Evolutionary conservation across 2,329 filamentous ascomycete genomes (phyloP), one percentile per base, ranked within the genome.

Genomic region (Fusarium ramigenum): DNA sequence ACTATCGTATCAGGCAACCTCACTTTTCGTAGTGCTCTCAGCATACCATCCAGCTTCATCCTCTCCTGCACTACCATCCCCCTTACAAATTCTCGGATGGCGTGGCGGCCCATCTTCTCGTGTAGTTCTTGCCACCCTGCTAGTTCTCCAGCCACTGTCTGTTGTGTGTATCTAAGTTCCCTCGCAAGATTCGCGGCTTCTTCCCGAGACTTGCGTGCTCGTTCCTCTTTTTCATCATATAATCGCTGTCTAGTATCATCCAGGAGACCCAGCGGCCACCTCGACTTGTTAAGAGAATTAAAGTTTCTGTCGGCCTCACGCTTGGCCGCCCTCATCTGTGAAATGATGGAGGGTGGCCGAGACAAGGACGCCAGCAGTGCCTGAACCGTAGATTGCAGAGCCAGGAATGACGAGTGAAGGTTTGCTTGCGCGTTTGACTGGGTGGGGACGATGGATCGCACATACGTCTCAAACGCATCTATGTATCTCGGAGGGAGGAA

Each of bases 101-200:
- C 93, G 66, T 89, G 89, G 69, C 91, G 86, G 3, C 93, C 95
- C 83, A 93, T 90, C 77, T 89, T 90, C 74, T 94, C 93, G 78
- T 97, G 91, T 84, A 95, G 90, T 44, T 97, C 94, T 78, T 97
- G 95, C 94, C 96, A 99, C 21, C 93, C 95, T 2, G 96, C 96
- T 63, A 99, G 82, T 83, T 99, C 96, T 4, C 91, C 88, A 11
- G 97, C 96, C 30, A 98, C 96, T 19, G 96, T 94, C 81, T 97
- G 94, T 83, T 98, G 96, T 53, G 95, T 97, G 81, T 96, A 97
- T 56, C 94, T 86, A 62, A 99, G 85, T 82, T 99, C 96, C 58
- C 90, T 90, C 0, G 92, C 92, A n/a, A 97, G 83, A 47, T 90
- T 89, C 25, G 92, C 89, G 16, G 93, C 88, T 79, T 98, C 94